These are phyloP conservation scores for Pestalotiopsis sp. DNA, from an alignment of 2,329 filamentous ascomycete species.

Conservation along the genomic window DNA sequence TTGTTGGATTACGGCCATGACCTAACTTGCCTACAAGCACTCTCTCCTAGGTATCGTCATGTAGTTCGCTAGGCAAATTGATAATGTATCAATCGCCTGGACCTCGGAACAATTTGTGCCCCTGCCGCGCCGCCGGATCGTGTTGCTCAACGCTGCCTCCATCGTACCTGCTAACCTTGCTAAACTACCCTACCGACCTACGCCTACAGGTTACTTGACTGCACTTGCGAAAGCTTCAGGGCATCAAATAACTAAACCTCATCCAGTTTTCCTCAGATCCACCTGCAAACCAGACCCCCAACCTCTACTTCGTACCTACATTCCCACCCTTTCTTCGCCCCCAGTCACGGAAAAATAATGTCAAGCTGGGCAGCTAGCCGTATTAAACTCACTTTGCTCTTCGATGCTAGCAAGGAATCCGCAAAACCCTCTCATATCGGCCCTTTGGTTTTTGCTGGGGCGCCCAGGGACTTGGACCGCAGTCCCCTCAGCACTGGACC, in stretches of 20 bases:
- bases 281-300: background rate
- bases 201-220: background rate
- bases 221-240: background rate
- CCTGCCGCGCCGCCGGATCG: background rate
- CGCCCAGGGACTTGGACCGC: background rate
- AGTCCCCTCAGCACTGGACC: background rate
- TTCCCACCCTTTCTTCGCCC: background rate
- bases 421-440: conserved; percentile 6
- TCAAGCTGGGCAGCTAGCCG: background rate
- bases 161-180: background rate
- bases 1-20: no score
- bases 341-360: conserved; percentile 6
- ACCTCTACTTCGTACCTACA: background rate
- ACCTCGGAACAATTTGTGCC: background rate
- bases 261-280: background rate
- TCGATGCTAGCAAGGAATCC: background rate
- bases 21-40: no score
- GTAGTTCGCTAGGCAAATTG: background rate
- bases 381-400: background rate
- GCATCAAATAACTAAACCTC: background rate
- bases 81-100: background rate
- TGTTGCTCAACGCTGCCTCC: background rate
- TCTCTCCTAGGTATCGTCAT: background rate
- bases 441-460: background rate
- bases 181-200: no score